Evolutionary conservation across 257 asterid genomes (phyloP).

Genomic region (Ligustrum vulgare): DNA sequence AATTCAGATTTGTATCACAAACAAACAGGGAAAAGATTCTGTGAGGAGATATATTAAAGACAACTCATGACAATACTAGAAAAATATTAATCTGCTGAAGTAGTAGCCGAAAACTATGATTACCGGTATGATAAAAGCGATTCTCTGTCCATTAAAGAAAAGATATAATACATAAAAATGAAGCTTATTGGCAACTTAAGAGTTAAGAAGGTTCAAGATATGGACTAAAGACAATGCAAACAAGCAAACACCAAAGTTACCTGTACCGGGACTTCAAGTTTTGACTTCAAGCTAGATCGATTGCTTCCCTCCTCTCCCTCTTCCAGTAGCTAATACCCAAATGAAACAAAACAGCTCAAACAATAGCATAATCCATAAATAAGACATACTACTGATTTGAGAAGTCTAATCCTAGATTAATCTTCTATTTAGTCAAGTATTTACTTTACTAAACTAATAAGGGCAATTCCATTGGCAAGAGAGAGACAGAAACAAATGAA

Average conservation of each 20-base stretch:
- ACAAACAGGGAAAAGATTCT: not conserved
- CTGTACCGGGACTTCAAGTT: slow-evolving; percentile 98
- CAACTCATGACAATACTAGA: not conserved
- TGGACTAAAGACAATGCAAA: slow-evolving; percentile 13
- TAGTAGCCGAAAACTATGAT: not conserved
- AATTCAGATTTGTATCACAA: no score
- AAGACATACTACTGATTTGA: slow-evolving; percentile 4
- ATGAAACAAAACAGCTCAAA: not conserved
- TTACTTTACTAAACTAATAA: not conserved
- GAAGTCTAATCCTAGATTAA: slow-evolving; percentile 4
- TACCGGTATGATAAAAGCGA: not conserved
- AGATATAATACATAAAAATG: not conserved
- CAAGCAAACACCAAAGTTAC: slow-evolving; percentile 37
- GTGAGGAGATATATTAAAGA: not conserved
- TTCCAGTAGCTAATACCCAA: slow-evolving; percentile 67
- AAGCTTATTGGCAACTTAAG: slow-evolving; percentile 1
- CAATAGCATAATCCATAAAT: slow-evolving; percentile 18
- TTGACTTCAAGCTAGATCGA: slow-evolving; percentile 71
- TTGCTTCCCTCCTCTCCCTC: slow-evolving; percentile 94
- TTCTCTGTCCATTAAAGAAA: not conserved
- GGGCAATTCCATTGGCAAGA: not conserved
- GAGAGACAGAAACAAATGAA: not conserved
- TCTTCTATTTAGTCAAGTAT: not conserved
- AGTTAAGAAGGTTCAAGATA: slow-evolving; percentile 14
- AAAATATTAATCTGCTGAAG: not conserved